Conservation (phyloP, 768 basidiomycete genomes). For the Sistotremastrum suecicum region DNA sequence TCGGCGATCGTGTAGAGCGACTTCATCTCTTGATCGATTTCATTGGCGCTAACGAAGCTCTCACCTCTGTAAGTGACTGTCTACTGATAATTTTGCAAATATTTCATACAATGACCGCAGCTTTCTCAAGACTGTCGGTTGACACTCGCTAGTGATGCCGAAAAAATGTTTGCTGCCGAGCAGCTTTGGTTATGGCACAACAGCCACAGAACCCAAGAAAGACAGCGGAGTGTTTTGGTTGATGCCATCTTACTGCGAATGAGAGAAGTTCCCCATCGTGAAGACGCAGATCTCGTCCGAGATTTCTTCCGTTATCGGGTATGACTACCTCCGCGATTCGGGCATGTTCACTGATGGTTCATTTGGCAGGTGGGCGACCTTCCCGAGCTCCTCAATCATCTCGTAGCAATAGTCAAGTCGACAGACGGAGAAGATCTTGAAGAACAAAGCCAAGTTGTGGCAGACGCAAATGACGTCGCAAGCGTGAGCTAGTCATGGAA, state of each 20-base stretch:
- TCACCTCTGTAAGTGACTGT: conserved; percentile 44
- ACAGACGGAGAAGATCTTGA: no score
- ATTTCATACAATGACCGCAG: conserved; percentile 22
- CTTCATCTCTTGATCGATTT: conserved; percentile 79
- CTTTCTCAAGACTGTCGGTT: conserved; percentile 73
- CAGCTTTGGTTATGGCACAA: conserved; percentile 74
- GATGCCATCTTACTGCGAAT: conserved; percentile 61
- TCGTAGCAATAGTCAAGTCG: conserved; percentile 12
- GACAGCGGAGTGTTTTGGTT: conserved; percentile 46
- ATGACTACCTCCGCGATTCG: background rate
- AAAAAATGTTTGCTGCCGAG: conserved; percentile 70
- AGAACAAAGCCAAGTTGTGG: no score
- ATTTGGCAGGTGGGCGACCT: conserved; percentile 37
- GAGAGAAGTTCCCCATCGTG: conserved; percentile 35
- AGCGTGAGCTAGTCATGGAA: no score
- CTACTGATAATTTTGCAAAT: background rate
- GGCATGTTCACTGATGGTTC: background rate
- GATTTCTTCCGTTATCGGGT: conserved; percentile 65
- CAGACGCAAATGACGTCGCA: no score
- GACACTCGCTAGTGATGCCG: conserved; percentile 65
- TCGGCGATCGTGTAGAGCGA: conserved; percentile 59
- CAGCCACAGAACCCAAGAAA: conserved; percentile 39
- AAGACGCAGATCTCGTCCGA: conserved; percentile 66
- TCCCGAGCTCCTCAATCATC: conserved; percentile 50
- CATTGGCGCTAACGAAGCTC: conserved; percentile 73